phyloP scores from a whole-genome alignment of 2,329 filamentous ascomycete genomes.

The Incumbomyces lentus region DNA sequence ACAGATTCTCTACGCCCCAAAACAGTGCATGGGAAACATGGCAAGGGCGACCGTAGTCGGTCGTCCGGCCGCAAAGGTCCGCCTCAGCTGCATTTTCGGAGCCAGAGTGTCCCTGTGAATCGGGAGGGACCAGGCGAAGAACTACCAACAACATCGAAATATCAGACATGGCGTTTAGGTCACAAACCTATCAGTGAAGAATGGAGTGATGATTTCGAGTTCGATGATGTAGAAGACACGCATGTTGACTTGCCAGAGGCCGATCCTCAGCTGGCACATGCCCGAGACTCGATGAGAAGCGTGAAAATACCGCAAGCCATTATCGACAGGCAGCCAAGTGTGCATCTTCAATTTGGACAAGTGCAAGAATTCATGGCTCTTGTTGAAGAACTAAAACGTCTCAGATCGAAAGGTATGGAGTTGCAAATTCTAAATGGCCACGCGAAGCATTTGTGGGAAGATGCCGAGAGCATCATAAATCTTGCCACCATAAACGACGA shows the following conservation, averaged over 20 bases:
- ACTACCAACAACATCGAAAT: conserved; percentile 45
- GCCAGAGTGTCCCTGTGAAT: conserved; percentile 54
- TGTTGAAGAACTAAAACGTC: conserved; percentile 55
- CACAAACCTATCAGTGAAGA: conserved; percentile 57
- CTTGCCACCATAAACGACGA: conserved; percentile 55
- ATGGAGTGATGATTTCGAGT: conserved; percentile 60
- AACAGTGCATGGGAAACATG: conserved; percentile 55
- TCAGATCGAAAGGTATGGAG: conserved; percentile 44
- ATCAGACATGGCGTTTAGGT: conserved; percentile 57
- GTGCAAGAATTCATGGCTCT: conserved; percentile 53
- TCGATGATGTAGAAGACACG: conserved; percentile 42
- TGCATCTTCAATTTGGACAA: conserved; percentile 54
- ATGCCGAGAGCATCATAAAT: conserved; percentile 58
- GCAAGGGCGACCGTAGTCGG: conserved; percentile 45
- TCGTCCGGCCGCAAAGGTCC: conserved; percentile 47
- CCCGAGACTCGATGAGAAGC: conserved; percentile 22
- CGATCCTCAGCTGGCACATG: conserved; percentile 16
- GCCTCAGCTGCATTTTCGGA: conserved; percentile 52
- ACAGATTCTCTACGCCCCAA: conserved; percentile 48
- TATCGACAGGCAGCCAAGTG: conserved; percentile 53
- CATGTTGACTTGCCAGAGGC: conserved; percentile 28
- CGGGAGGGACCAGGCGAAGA: conserved; percentile 41
- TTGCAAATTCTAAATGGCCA: conserved; percentile 45
- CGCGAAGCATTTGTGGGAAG: conserved; percentile 48
- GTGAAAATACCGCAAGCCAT: conserved; percentile 50